These are phyloP conservation scores for Metarhizium rileyi DNA, from an alignment of 2,329 filamentous ascomycete genomes.

Conservation along the genomic window DNA sequence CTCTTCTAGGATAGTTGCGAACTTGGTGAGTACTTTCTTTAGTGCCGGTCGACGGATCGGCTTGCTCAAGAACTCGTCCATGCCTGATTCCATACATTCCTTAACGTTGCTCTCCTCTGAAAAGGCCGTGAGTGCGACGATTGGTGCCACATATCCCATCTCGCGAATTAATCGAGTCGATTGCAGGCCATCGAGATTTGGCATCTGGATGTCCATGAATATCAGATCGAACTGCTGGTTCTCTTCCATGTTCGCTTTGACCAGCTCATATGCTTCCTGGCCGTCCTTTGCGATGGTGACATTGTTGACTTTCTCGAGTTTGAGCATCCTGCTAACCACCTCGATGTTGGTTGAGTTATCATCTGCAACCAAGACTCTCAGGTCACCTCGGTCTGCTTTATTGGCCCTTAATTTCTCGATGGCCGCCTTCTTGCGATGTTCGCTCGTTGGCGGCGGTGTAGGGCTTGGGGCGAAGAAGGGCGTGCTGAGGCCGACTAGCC, in stretches of 20 bases:
- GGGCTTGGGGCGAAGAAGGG: constrained; percentile 60
- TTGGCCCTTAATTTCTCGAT: constrained; percentile 52
- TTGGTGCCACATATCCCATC: constrained; percentile 79
- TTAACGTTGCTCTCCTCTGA: constrained; percentile 82
- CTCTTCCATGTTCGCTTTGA: constrained; percentile 71
- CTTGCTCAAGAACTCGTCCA: constrained; percentile 79
- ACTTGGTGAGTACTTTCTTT: constrained; percentile 78
- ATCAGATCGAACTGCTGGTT: constrained; percentile 72
- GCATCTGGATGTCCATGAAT: constrained; percentile 97
- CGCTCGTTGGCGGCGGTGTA: constrained; percentile 20
- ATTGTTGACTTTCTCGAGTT: constrained; percentile 73
- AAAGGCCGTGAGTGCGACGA: constrained; percentile 85
- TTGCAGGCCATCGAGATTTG: constrained; percentile 81
- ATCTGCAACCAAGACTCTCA: constrained; percentile 80
- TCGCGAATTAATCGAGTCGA: constrained; percentile 76
- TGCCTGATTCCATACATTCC: constrained; percentile 79
- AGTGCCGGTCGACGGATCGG: constrained; percentile 73
- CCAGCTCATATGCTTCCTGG: constrained; percentile 78
- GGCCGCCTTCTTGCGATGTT: constrained; percentile 53
- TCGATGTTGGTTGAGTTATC: constrained; percentile 50
- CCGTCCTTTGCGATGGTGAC: constrained; percentile 81
- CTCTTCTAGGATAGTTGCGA: constrained; percentile 71
- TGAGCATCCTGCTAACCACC: constrained; percentile 53
- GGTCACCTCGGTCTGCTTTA: constrained; percentile 39
- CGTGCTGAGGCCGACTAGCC: constrained; percentile 71